These are phyloP conservation scores for Sclerotinia sclerotiorum DNA, from an alignment of 2,329 filamentous ascomycete species.

Conservation along the genomic window DNA sequence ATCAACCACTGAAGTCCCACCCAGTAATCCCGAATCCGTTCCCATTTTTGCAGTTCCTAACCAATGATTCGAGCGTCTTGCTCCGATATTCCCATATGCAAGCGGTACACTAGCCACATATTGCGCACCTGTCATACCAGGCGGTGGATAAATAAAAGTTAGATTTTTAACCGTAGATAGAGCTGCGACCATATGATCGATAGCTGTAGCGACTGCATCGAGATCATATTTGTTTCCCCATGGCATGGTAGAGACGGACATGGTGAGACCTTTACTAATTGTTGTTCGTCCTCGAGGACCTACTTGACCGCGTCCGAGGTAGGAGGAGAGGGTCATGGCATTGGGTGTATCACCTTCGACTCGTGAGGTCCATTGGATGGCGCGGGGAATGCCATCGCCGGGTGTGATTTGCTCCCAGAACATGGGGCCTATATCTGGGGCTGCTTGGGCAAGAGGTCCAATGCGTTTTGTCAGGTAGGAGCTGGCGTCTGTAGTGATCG, in stretches of 20 bases:
- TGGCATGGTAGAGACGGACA: conserved; percentile 58
- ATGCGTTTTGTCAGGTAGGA: conserved; percentile 52
- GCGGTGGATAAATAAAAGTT: conserved; percentile 55
- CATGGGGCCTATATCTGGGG: conserved; percentile 64
- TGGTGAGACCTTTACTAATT: conserved; percentile 57
- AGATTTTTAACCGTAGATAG: conserved; percentile 55
- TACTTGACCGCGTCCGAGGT: conserved; percentile 63
- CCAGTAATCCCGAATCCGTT: conserved; percentile 47
- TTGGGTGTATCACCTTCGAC: conserved; percentile 50
- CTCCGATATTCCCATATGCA: conserved; percentile 35
- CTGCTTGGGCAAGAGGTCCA: conserved; percentile 63
- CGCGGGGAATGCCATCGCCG: conserved; percentile 59
- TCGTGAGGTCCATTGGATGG: conserved; percentile 66
- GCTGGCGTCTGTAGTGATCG: conserved; percentile 46
- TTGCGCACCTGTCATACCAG: conserved; percentile 52
- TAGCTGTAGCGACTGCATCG: conserved; percentile 61
- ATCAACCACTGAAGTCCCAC: conserved; percentile 61
- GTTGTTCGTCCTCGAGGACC: conserved; percentile 58
- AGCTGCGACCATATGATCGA: conserved; percentile 59
- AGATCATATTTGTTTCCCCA: conserved; percentile 54
- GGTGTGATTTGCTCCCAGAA: conserved; percentile 60
- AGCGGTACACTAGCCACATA: conserved; percentile 53
- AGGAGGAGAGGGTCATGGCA: conserved; percentile 51
- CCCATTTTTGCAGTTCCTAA: conserved; percentile 61
- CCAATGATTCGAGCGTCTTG: conserved; percentile 43